Evolutionary conservation across 495 filamentous ascomycete genomes (phyloP).

Genomic region (Hypoxylon lienhwacheense): DNA sequence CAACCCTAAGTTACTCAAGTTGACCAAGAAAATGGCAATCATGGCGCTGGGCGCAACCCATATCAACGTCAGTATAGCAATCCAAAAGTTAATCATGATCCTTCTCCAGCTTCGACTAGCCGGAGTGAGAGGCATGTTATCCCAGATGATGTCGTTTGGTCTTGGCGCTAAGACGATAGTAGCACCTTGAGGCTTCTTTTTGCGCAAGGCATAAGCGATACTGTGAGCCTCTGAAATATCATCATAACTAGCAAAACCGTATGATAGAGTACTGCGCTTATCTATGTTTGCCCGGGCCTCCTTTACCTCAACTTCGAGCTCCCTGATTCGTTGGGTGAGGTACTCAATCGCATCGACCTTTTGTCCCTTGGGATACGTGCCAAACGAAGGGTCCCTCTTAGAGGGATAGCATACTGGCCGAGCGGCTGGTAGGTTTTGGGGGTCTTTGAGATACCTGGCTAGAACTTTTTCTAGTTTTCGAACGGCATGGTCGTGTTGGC

Average conservation of each 20-base stretch:
- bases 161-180: constrained; percentile 76
- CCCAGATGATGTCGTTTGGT: constrained; percentile 95
- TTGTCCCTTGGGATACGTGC: constrained; percentile 61
- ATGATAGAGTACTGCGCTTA: constrained; percentile 82
- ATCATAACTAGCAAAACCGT: constrained; percentile 92
- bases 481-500: constrained; percentile 79
- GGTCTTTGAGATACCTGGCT: constrained; percentile 87
- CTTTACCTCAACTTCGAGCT: constrained; percentile 81
- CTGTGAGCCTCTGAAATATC: constrained; percentile 84
- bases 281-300: constrained; percentile 80
- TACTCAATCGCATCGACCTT: constrained; percentile 95
- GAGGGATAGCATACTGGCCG: constrained; percentile 78
- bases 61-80: constrained; percentile 75
- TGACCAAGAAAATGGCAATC: constrained; percentile 90
- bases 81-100: constrained; percentile 80
- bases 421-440: constrained; percentile 74
- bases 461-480: constrained; percentile 78
- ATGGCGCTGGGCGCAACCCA: constrained; percentile 95
- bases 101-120: constrained; percentile 67
- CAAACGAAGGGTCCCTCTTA: constrained; percentile 64
- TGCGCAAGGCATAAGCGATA: constrained; percentile 77
- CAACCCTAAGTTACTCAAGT: constrained; percentile 73
- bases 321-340: constrained; percentile 77
- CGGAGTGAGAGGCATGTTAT: constrained; percentile 76
- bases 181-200: constrained; percentile 79